These are phyloP conservation scores for Rostrohypoxylon terebratum DNA, from an alignment of 495 filamentous ascomycete species.

Conservation along the genomic window DNA sequence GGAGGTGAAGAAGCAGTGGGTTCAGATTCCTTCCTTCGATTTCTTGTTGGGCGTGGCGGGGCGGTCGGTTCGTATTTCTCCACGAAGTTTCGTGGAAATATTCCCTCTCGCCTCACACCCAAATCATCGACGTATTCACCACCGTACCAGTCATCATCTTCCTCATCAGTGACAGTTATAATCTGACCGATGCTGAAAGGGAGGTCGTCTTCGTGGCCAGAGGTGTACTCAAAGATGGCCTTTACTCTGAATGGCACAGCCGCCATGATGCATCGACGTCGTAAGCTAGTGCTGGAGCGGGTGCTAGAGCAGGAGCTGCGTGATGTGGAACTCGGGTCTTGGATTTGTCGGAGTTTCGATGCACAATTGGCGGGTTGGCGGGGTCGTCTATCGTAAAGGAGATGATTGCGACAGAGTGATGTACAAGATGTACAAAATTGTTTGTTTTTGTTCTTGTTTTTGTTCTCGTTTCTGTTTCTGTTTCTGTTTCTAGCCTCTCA, in stretches of 20 bases:
- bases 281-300: slow-evolving; percentile 16
- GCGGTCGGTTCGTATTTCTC: slow-evolving; percentile 92
- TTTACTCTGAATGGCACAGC: slow-evolving; percentile 89
- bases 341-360: slow-evolving; percentile 10
- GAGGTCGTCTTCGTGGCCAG: slow-evolving; percentile 93
- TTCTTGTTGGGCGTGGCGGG: slow-evolving; percentile 83
- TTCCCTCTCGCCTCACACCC: slow-evolving; percentile 82
- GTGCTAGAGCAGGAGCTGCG: slow-evolving; percentile 5
- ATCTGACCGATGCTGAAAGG: slow-evolving; percentile 86
- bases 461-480: slow-evolving; percentile 8
- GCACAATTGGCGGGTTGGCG: slow-evolving; percentile 38
- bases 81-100: slow-evolving; percentile 98
- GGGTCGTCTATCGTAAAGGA: slow-evolving; percentile 34
- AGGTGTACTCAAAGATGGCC: slow-evolving; percentile 92
- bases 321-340: slow-evolving; percentile 17
- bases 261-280: slow-evolving; percentile 70
- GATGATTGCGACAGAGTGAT: slow-evolving; percentile 45
- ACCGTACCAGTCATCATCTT: slow-evolving; percentile 94
- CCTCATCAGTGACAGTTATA: slow-evolving; percentile 90
- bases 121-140: slow-evolving; percentile 85
- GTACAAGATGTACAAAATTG: slow-evolving; percentile 12
- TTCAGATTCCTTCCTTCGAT: slow-evolving; percentile 78
- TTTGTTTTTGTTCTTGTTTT: slow-evolving; percentile 20
- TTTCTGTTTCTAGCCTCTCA: slow-evolving; percentile 20
- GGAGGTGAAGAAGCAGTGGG: slow-evolving; percentile 64